A percentile compares a stretch with the other conserved stretches of the same genome.
Evolutionary conservation across 2,329 filamentous ascomycete genomes (phyloP).

Genomic region (Hypocrella siamensis): DNA sequence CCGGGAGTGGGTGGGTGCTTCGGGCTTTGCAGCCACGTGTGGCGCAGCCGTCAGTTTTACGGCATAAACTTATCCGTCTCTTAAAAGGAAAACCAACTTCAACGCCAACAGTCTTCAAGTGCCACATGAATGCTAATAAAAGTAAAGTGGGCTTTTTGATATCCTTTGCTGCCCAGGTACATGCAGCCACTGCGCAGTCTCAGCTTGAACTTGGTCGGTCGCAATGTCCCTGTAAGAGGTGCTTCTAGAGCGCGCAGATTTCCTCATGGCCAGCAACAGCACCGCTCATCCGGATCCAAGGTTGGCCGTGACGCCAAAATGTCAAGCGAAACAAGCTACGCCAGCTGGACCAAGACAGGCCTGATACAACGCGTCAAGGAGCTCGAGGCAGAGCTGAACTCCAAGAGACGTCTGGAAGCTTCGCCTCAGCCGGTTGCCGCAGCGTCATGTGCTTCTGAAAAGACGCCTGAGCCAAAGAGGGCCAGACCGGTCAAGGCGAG

Average conservation of each 20-base stretch:
- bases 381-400: slow-evolving; percentile 53
- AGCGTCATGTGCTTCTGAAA: neutral
- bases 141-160: neutral
- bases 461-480: neutral
- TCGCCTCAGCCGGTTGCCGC: slow-evolving; percentile 10
- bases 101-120: no score
- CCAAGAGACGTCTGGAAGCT: slow-evolving; percentile 24
- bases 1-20: no score
- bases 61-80: no score
- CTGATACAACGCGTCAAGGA: slow-evolving; percentile 52
- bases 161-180: neutral
- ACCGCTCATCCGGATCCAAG: neutral
- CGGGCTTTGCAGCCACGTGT: no score
- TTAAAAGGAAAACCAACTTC: no score
- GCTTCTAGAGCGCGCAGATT: no score
- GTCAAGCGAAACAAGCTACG: slow-evolving; percentile 32
- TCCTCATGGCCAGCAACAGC: slow-evolving; percentile 1
- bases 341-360: slow-evolving; percentile 50
- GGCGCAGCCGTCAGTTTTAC: no score
- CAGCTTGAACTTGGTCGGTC: no score
- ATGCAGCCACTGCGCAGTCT: neutral
- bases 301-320: slow-evolving; percentile 9
- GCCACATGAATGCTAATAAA: no score
- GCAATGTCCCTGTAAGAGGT: no score
- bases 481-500: slow-evolving; percentile 25